A percentile compares a stretch with the other conserved stretches of the same genome.
Conservation (phyloP, 768 basidiomycete species). For the Mrakia hoshinonis region DNA sequence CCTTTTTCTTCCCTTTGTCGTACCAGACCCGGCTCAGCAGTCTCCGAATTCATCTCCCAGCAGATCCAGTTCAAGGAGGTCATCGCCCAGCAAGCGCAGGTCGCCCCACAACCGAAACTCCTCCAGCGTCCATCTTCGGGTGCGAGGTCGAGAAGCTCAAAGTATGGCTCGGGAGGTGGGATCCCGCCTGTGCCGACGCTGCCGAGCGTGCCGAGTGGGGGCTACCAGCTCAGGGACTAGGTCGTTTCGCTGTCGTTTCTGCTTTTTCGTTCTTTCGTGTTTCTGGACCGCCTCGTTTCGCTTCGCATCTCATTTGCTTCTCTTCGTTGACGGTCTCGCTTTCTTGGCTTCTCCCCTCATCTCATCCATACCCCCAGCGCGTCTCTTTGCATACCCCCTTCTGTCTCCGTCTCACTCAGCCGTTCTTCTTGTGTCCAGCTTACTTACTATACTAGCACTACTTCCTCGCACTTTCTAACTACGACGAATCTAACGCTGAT, state of each 20-base stretch:
- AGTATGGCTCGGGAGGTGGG: background rate
- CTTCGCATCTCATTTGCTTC: background rate
- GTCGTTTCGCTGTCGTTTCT: background rate
- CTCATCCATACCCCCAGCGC: background rate
- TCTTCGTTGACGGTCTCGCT: background rate
- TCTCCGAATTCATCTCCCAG: constrained; percentile 29
- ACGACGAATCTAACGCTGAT: background rate
- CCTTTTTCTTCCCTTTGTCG: background rate
- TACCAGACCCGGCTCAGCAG: constrained; percentile 18
- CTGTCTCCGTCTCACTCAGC: background rate
- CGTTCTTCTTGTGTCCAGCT: background rate
- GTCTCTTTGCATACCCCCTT: background rate
- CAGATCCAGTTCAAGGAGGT: constrained; percentile 28
- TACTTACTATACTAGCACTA: background rate
- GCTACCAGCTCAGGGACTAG: constrained; percentile 18
- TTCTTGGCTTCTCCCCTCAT: no score
- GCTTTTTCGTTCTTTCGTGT: background rate
- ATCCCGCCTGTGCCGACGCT: constrained; percentile 21
- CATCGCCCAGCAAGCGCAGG: constrained; percentile 21
- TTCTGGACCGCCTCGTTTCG: no score
- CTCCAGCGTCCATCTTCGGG: constrained; percentile 9
- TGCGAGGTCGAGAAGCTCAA: background rate
- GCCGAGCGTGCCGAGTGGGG: background rate
- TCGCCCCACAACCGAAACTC: constrained; percentile 14
- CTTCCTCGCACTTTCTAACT: background rate